Evolutionary conservation across 352 stramenopile species (phyloP).

Genomic region (Phytopythium mirpurense): DNA sequence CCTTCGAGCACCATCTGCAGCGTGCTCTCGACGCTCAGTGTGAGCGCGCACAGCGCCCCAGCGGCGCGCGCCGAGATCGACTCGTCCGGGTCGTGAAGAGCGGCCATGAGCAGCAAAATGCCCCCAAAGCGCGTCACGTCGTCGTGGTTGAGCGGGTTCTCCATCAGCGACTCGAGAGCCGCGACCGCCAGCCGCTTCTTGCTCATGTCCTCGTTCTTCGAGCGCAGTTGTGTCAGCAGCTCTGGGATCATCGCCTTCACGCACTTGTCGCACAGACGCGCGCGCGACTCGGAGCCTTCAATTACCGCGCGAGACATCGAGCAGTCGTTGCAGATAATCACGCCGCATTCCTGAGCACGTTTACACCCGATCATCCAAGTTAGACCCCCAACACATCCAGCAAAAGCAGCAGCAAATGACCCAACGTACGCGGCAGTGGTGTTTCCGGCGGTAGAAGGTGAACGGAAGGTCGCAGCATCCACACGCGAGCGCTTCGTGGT

Average conservation of each 20-base stretch:
- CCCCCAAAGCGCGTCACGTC: slow-evolving; percentile 74
- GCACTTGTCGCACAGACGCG: slow-evolving; percentile 78
- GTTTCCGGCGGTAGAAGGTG: slow-evolving; percentile 76
- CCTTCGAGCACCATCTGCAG: slow-evolving; percentile 87
- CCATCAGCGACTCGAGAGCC: slow-evolving; percentile 79
- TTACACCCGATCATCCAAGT: not conserved
- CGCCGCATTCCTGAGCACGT: slow-evolving; percentile 63
- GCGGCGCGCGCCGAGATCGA: slow-evolving; percentile 66
- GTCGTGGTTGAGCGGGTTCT: slow-evolving; percentile 81
- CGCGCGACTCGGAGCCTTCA: slow-evolving; percentile 71
- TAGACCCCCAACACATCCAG: not conserved
- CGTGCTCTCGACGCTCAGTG: slow-evolving; percentile 65
- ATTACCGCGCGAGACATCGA: slow-evolving; percentile 83
- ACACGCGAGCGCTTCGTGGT: slow-evolving; percentile 71
- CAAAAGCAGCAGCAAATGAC: too few relatives aligned
- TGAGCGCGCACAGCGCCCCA: slow-evolving; percentile 73
- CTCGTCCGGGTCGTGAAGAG: slow-evolving; percentile 66
- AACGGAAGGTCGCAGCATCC: slow-evolving; percentile 74
- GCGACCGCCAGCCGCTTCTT: slow-evolving; percentile 69
- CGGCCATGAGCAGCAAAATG: slow-evolving; percentile 60
- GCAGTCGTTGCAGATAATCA: slow-evolving; percentile 84
- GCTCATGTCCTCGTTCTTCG: slow-evolving; percentile 39
- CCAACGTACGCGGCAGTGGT: slow-evolving; percentile 71
- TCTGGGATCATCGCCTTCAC: slow-evolving; percentile 77
- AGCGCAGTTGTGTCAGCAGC: slow-evolving; percentile 49